A percentile compares a stretch with the other conserved stretches of the same genome.
Conservation (phyloP, 1,284 basidiomycete species). For the Inonotus obliquus region DNA sequence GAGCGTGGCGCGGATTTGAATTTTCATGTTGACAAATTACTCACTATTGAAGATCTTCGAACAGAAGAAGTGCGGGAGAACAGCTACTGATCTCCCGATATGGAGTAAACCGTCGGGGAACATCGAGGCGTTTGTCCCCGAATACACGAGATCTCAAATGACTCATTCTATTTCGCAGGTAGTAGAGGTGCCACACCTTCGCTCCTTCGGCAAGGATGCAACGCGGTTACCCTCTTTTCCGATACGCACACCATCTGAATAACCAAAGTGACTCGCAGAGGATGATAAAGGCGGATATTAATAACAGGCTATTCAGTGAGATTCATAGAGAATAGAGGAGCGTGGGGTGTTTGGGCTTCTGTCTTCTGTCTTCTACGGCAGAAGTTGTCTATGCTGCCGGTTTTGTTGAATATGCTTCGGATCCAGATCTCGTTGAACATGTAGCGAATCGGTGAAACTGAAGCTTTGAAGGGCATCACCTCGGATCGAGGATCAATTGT, state of each 20-base stretch:
- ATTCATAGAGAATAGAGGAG: too few relatives aligned
- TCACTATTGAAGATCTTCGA: not conserved
- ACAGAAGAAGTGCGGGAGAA: not conserved
- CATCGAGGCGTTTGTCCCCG: not conserved
- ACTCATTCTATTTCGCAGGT: not conserved
- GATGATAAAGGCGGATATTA: not conserved
- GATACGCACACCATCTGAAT: not conserved
- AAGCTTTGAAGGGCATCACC: not conserved
- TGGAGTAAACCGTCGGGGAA: not conserved
- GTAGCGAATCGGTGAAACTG: not conserved
- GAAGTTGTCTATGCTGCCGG: not conserved
- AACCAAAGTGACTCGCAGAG: too few relatives aligned
- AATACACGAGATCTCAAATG: not conserved
- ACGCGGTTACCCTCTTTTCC: not conserved
- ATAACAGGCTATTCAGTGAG: not conserved
- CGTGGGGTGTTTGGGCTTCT: too few relatives aligned
- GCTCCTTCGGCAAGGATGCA: not conserved
- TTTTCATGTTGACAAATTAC: not conserved
- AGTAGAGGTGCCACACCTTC: not conserved
- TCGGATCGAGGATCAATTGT: not conserved
- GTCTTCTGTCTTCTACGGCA: not conserved
- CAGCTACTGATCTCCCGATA: constrained; percentile 3
- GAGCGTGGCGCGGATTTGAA: not conserved
- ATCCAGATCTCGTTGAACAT: not conserved
- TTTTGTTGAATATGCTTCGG: not conserved